Evolutionary conservation across 164 flowering plant species (phyloP).

Genomic region (Piper longum): DNA sequence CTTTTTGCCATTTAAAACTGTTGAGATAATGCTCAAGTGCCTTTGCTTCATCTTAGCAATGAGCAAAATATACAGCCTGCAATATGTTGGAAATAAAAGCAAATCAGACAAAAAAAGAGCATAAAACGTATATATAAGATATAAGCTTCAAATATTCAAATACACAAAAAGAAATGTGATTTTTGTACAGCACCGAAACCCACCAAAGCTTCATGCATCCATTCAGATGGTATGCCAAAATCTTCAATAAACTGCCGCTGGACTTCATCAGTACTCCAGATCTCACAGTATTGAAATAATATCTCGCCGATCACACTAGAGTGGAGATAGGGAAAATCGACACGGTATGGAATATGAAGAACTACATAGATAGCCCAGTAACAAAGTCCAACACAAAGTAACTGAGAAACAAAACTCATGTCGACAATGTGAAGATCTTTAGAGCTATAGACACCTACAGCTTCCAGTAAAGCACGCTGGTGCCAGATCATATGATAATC

Average conservation of each 20-base stretch:
- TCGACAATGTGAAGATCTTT: constrained; percentile 84
- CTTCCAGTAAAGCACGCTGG: constrained; percentile 82
- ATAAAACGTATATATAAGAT: neutral
- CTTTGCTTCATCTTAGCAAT: constrained; percentile 44
- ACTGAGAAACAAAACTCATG: constrained; percentile 82
- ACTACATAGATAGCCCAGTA: constrained; percentile 99
- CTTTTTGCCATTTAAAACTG: constrained; percentile 78
- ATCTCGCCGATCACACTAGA: constrained; percentile 69
- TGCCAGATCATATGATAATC: constrained; percentile 99
- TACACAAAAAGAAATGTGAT: neutral
- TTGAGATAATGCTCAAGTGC: constrained; percentile 72
- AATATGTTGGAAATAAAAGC: neutral
- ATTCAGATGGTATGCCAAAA: constrained; percentile 64
- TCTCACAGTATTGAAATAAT: constrained; percentile 85
- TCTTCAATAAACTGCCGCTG: constrained; percentile 72
- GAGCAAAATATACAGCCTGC: constrained; percentile 74
- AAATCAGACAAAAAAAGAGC: neutral
- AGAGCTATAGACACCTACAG: constrained; percentile 68
- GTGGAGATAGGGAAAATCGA: constrained; percentile 71
- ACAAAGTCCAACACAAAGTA: constrained; percentile 63
- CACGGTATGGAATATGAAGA: constrained; percentile 78
- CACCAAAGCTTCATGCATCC: constrained; percentile 98
- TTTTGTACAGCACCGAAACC: constrained; percentile 2
- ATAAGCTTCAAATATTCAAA: neutral
- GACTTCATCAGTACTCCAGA: constrained; percentile 60